phyloP scores from a whole-genome alignment of 345 rosid species.

The Salix arbutifolia region DNA sequence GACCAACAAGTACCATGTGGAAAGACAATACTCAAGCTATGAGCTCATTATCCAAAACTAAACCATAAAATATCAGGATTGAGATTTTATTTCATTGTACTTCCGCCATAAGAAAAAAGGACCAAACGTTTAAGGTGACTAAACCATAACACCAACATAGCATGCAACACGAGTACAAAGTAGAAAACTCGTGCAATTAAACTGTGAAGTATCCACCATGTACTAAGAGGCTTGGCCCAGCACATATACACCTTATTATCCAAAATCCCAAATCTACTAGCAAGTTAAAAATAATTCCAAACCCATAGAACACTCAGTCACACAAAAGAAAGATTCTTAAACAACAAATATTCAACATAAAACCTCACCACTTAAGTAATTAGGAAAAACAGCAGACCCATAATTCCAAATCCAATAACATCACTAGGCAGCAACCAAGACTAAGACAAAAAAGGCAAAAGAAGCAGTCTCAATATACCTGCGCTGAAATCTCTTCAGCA shows the following conservation, averaged over 20 bases:
- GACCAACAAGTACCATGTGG: background rate
- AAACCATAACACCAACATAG: background rate
- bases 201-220: background rate
- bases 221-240: background rate
- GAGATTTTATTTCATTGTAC: background rate
- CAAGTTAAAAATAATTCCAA: background rate
- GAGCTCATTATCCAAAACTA: background rate
- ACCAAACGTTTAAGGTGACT: background rate
- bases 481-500: constrained; percentile 97
- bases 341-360: background rate
- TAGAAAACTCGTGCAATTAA: background rate
- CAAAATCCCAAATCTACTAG: background rate
- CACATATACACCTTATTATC: background rate
- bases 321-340: background rate
- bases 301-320: background rate
- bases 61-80: background rate
- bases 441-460: background rate
- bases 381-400: background rate
- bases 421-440: background rate
- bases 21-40: background rate
- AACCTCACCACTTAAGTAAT: background rate
- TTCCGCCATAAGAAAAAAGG: background rate
- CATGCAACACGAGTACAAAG: background rate
- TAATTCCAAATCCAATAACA: background rate
- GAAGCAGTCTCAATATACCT: constrained; percentile 40